A percentile compares a stretch with the other conserved stretches of the same genome.
phyloP scores from a whole-genome alignment of 2,329 filamentous ascomycete species.

The Cytospora mali region DNA sequence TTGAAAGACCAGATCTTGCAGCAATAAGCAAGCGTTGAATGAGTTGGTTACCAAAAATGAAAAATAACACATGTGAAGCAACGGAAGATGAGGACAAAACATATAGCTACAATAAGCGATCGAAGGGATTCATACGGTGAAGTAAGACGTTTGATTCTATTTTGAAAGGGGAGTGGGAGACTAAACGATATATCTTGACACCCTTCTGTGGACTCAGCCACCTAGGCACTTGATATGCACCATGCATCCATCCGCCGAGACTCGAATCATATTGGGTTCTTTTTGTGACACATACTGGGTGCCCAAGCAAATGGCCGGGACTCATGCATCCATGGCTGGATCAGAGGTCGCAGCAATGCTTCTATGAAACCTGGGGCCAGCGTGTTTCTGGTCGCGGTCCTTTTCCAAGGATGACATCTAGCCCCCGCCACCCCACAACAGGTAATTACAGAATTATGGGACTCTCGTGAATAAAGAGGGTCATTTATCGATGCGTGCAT shows the following conservation, averaged over 20 bases:
- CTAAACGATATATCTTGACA: conserved; percentile 6
- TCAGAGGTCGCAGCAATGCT: too few species aligned
- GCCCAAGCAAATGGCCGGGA: too few species aligned
- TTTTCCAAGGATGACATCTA: too few species aligned
- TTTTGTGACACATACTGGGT: too few species aligned
- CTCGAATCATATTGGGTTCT: not conserved
- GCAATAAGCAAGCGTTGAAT: not conserved
- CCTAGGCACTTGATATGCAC: not conserved
- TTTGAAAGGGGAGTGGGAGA: conserved; percentile 1
- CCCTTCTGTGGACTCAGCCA: conserved; percentile 1
- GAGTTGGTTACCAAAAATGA: too few species aligned
- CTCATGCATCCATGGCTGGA: too few species aligned
- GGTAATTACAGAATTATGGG: too few species aligned
- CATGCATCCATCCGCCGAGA: not conserved
- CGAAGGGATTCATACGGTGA: not conserved
- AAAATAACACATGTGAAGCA: not conserved
- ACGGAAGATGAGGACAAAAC: not conserved
- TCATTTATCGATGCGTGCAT: too few species aligned
- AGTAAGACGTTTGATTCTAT: conserved; percentile 4
- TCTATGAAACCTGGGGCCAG: too few species aligned
- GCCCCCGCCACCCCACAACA: too few species aligned
- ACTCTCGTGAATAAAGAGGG: too few species aligned
- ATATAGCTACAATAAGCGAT: not conserved
- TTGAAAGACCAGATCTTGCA: not conserved
- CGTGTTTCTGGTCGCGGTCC: too few species aligned